Evolutionary conservation across 2,329 filamentous ascomycete species (phyloP), one percentile per base, ranked within the genome.

Genomic region (Alternaria metachromatica): DNA sequence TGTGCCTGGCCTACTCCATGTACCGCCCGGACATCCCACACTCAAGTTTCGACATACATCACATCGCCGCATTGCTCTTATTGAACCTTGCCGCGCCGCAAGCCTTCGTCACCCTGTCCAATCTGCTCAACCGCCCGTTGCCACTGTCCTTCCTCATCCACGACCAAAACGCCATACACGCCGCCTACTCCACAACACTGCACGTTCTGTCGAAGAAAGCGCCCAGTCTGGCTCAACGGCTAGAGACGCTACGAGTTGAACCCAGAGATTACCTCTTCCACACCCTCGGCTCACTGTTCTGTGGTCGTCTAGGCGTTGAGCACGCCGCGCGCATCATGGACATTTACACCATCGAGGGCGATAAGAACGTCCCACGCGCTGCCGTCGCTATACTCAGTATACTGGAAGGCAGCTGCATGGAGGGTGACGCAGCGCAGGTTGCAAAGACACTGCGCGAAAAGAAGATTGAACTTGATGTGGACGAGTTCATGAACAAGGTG

Each of bases 11-110:
- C 7, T 95, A 95, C 79, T 86, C 89, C 58, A 91, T 93, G 87
- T 96, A 96, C 80, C 87, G 92, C 64, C 90, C 89, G 69, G 92
- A 96, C 75, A 91, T 95, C 72, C 91, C 92, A 66, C 94, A 93
- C 73, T 57, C 63, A 12, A 86, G 92, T 61, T 85, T 86, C 65
- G 91, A 92, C 58, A 92, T 90, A 69, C 92, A 93, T 75, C 89
- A 89, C 21, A 89, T 92, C 67, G 91, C 92, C 2, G 92, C 89
- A 0, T 82, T 94, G 15, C 84, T 94, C 2, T 85, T 94, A 3
- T 86, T 94, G 53, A 92, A 93, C 76, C 86, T 94, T 41, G 85
- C 89, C 20, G 83, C 90, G 1, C 83, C 87, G 1, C 83, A 88
- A 15, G 85, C 90, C 6, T 96, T 96, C 78, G 86, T 91, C 68